Base-by-base conservation (phyloP, 2,329 filamentous ascomycete genomes). In the Aureobasidium lini region DNA sequence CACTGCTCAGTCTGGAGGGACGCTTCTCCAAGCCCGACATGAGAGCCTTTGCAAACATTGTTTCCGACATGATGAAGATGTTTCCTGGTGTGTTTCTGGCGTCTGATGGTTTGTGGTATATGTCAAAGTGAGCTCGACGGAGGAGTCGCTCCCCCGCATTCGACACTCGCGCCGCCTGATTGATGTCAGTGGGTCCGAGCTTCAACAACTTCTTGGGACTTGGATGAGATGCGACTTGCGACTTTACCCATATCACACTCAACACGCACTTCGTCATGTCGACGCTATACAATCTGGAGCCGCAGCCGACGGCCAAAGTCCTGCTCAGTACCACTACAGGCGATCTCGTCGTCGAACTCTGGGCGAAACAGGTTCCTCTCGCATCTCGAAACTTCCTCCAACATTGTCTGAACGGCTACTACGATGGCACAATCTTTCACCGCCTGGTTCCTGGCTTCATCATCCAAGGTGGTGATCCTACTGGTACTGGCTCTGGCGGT, bases 311-410 rank as follows among this genome's bases (percentile, higher is more conserved):
- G 60, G 94, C 89, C 23, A 96, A 94, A 65, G 90, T 89, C 60
- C 86, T 96, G 65, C 81, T 99, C 43, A 87, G 95, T 73, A 99
- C 94, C 9, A 95, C 90, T 6, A 80, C 87, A 47, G 94, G 94
- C 73, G 92, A 96, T 69, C 82, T 99, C 60, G 86, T 89, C 39
- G 83, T 99, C 74, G 90, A 96, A 73, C 85, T 99, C 60, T 99
- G 96, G 79, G 92, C 92, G 16, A 94, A 94, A 70, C 94, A 99
- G 75, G 88, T 90, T 0, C 94, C 94, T 8, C 80, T 96, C 63
- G 88, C 94, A 29, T 91, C 87, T 70, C 90, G 93, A 66, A 97
- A 96, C 77, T 99, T 99, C 75, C 82, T 99, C 39, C 94, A 99
- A 73, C 87, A 92, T 69, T 94, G 90, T 70, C 83, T 96, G 66